A percentile compares a stretch with the other conserved stretches of the same genome.
Evolutionary conservation across 2,329 filamentous ascomycete species (phyloP).

Genomic region (Ophiostoma sp.): DNA sequence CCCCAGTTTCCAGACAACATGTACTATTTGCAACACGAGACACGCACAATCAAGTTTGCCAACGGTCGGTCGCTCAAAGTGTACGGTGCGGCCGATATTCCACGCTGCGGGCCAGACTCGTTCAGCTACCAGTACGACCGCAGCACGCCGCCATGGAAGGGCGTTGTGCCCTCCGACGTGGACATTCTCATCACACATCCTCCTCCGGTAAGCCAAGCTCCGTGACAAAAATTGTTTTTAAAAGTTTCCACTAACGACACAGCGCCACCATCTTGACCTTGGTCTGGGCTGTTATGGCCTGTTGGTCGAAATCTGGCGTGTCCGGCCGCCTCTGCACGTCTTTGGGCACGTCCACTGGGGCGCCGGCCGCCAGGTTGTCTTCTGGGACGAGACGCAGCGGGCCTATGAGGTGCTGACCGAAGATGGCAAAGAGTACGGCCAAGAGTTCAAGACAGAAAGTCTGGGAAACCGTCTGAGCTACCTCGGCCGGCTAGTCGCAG

Average conservation of each 20-base stretch:
- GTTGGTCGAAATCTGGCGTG: slow-evolving; percentile 70
- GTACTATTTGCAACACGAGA: slow-evolving; percentile 72
- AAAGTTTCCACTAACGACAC: not conserved
- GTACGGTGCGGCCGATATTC: slow-evolving; percentile 81
- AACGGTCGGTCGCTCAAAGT: slow-evolving; percentile 62
- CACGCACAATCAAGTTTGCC: slow-evolving; percentile 63
- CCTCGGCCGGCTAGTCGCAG: slow-evolving; percentile 49
- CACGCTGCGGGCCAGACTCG: slow-evolving; percentile 67
- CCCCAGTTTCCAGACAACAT: slow-evolving; percentile 65
- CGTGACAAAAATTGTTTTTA: too few relatives aligned
- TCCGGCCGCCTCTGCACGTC: slow-evolving; percentile 73
- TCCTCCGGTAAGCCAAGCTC: slow-evolving; percentile 57
- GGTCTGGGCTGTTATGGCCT: slow-evolving; percentile 71
- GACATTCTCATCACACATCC: slow-evolving; percentile 82
- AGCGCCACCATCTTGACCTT: slow-evolving; percentile 68
- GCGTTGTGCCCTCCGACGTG: slow-evolving; percentile 67
- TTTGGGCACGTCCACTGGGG: slow-evolving; percentile 85
- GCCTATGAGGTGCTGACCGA: slow-evolving; percentile 67
- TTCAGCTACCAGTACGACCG: slow-evolving; percentile 75
- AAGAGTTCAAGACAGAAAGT: not conserved
- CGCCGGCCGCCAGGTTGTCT: slow-evolving; percentile 67
- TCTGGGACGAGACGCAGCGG: slow-evolving; percentile 72
- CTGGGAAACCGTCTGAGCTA: slow-evolving; percentile 48
- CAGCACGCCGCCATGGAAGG: slow-evolving; percentile 67
- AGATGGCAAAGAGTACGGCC: slow-evolving; percentile 29